These are phyloP conservation scores for Helichrysum umbraculigerum DNA, from an alignment of 129 eudicot genomes.

Conservation along the genomic window DNA sequence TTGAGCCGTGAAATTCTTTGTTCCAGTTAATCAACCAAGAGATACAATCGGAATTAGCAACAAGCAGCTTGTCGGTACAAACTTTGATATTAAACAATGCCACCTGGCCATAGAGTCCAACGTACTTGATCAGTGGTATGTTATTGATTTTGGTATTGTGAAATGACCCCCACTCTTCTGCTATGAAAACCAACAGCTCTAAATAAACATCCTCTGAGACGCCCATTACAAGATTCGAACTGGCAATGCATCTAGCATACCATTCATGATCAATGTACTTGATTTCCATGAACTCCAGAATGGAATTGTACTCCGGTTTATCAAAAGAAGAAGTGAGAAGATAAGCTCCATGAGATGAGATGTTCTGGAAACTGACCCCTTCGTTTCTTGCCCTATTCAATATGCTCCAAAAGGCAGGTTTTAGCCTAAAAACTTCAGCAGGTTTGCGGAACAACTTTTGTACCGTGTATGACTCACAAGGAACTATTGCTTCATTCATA, in stretches of 20 bases:
- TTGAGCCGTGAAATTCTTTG: conserved; percentile 24
- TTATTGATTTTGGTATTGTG: conserved; percentile 25
- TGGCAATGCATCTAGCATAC: conserved; percentile 54
- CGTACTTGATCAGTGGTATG: conserved; percentile 44
- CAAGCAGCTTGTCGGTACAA: conserved; percentile 15
- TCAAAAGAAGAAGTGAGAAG: conserved; percentile 45
- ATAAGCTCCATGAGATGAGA: conserved; percentile 47
- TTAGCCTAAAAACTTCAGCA: conserved; percentile 45
- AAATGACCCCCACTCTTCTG: conserved; percentile 41
- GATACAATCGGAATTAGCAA: conserved; percentile 14
- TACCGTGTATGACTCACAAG: conserved; percentile 45
- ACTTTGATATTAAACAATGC: conserved; percentile 18
- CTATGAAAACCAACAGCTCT: conserved; percentile 45
- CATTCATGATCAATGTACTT: conserved; percentile 40
- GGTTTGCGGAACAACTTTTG: conserved; percentile 53
- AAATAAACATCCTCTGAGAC: conserved; percentile 44
- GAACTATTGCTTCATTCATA: conserved; percentile 38
- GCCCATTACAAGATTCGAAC: conserved; percentile 47
- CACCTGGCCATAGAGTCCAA: conserved; percentile 23
- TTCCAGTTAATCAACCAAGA: conserved; percentile 57
- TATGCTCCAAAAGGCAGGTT: conserved; percentile 44
- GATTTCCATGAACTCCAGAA: conserved; percentile 43
- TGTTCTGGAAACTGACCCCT: conserved; percentile 32
- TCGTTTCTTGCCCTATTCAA: conserved; percentile 31
- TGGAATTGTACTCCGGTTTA: conserved; percentile 15